Evolutionary conservation across 331 rosid genomes (phyloP), one percentile per base, ranked within the genome.

Genomic region (Quercus phellos): DNA sequence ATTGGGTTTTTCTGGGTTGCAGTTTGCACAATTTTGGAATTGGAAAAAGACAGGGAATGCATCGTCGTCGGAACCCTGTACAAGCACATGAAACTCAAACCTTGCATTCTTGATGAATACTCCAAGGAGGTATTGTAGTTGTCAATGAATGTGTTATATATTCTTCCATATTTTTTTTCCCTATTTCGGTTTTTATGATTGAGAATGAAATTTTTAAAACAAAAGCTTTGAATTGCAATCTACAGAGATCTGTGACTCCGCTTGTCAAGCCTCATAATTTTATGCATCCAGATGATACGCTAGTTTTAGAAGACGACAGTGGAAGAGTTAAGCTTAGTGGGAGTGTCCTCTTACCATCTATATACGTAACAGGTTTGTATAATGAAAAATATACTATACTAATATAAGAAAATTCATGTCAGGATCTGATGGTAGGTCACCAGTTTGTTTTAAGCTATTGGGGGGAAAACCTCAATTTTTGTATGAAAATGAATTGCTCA

Each of bases 51-150:
- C 68, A 94, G 92, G 80, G 98, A 92, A 55, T 92, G 99, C 88
- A 77, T 93, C 63, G 53, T 94, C 67, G 94, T 92, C 51, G 99
- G 98, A 75, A 94, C 99, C 74, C 73, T 90, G 75, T 94, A 86
- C 85, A 92, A 94, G 89, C 89, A 87, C 89, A 94, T 94, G 99
- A 89, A 92, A 78, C 97, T 94, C 81, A 92, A 94, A 80, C 98
- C 98, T 80, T 86, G 87, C 51, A 72, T 94, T 72, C 93, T 94
- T 61, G 97, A 92, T 27, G 99, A 94, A 87, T 94, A 92, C 85
- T 88, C 99, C 56, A 92, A 92, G 85, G 86, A 89, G 98, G 98
- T 92, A 72, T 51, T 55, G 13, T 51, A 24, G 60, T 72, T 29
- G 11, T 4, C 51, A 27, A 21, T n/a, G 26, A 68, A 34, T 70